Conservation (phyloP, 2,329 filamentous ascomycete genomes). For the Domatiomyces catenatus region DNA sequence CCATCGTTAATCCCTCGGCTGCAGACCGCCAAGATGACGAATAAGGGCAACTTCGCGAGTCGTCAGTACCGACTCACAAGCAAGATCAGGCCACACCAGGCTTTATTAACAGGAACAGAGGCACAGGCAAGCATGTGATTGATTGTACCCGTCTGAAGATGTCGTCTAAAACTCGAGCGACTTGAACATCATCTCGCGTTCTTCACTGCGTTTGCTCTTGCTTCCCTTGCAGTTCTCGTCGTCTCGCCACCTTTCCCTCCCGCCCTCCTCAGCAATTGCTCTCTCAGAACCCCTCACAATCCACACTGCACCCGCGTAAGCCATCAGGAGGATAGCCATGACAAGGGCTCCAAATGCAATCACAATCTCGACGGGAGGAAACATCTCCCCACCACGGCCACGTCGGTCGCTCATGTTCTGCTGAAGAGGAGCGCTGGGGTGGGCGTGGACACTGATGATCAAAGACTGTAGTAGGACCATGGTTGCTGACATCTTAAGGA, state of each 20-base stretch:
- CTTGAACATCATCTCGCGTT: neutral
- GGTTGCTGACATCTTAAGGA: neutral
- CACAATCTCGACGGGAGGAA: neutral
- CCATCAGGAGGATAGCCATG: neutral
- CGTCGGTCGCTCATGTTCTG: neutral
- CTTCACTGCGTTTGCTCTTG: neutral
- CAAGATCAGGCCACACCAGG: neutral
- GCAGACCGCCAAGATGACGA: neutral
- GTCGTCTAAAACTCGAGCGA: neutral
- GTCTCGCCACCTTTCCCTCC: neutral
- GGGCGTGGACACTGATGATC: neutral
- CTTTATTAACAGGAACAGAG: neutral
- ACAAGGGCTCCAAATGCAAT: neutral
- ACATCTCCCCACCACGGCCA: neutral
- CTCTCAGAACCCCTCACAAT: neutral
- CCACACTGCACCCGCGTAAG: neutral
- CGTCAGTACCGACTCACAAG: too few species aligned
- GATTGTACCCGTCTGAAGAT: neutral
- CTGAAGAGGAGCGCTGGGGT: neutral
- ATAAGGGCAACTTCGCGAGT: neutral
- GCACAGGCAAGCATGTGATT: neutral
- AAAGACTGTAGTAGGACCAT: neutral
- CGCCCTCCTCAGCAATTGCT: neutral
- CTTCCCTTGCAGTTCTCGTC: neutral
- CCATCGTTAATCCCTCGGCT: neutral